Conservation (phyloP, 2,329 filamentous ascomycete genomes). For the Verticillium klebahnii region DNA sequence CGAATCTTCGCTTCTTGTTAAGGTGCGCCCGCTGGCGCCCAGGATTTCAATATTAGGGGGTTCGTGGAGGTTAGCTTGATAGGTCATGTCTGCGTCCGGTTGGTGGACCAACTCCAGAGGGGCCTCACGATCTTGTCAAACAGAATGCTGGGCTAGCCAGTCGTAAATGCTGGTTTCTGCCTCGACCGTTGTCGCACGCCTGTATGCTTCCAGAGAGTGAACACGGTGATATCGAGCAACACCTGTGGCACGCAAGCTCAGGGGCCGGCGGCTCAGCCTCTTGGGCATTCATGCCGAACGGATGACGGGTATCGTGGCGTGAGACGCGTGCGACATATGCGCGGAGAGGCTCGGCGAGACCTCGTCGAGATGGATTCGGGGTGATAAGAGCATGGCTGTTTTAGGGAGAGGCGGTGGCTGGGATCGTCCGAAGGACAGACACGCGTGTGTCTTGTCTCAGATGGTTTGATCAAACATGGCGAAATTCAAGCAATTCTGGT, state of each 20-base stretch:
- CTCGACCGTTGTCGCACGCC: not conserved
- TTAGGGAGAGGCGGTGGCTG: not conserved
- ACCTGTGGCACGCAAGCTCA: not conserved
- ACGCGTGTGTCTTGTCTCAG: not conserved
- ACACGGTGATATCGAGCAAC: not conserved
- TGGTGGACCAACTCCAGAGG: not conserved
- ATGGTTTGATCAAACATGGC: not conserved
- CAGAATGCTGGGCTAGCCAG: not conserved
- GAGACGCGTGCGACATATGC: not conserved
- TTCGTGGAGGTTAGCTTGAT: not conserved
- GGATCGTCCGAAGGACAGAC: not conserved
- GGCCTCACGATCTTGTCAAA: not conserved
- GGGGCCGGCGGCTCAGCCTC: not conserved
- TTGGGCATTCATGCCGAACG: not conserved
- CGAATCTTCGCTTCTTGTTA: conserved; percentile 1
- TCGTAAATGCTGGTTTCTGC: not conserved
- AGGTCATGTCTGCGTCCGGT: not conserved
- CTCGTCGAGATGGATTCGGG: not conserved
- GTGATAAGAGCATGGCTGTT: not conserved
- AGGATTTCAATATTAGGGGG: not conserved
- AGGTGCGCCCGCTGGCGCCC: not conserved
- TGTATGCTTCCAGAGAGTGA: not conserved
- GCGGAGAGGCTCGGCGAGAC: not conserved
- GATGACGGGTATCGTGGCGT: not conserved
- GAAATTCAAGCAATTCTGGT: not conserved